phyloP scores from a whole-genome alignment of 352 stramenopile genomes.

The Phytopythium vexans region DNA sequence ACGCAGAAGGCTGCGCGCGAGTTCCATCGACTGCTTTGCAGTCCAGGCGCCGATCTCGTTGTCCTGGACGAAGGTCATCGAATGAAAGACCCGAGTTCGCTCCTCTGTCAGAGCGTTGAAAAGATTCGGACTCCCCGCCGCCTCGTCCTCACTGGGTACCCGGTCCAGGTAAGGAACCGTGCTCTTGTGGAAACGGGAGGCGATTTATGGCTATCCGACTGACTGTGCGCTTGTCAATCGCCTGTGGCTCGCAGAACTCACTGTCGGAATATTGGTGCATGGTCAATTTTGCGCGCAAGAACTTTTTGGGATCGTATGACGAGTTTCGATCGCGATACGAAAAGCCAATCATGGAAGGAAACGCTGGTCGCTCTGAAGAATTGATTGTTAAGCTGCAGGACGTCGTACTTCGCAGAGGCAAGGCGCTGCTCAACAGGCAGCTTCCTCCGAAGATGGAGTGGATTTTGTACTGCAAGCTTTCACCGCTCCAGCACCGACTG shows the following conservation, averaged over 20 bases:
- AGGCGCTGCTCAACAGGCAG: constrained; percentile 59
- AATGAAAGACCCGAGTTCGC: constrained; percentile 83
- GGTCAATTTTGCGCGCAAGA: constrained; percentile 84
- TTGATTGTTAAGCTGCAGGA: constrained; percentile 60
- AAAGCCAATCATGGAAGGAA: constrained; percentile 76
- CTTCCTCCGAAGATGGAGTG: constrained; percentile 83
- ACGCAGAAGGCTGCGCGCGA: constrained; percentile 52
- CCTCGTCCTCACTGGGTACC: constrained; percentile 93
- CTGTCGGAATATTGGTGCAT: constrained; percentile 91
- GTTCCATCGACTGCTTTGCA: constrained; percentile 50
- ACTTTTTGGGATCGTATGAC: constrained; percentile 71
- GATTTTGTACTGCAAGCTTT: constrained; percentile 87
- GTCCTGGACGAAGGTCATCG: constrained; percentile 88
- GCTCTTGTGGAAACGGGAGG: neutral
- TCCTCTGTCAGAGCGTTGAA: constrained; percentile 77
- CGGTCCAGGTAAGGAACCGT: constrained; percentile 59
- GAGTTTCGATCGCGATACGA: constrained; percentile 77
- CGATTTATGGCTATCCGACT: neutral
- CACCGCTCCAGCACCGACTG: constrained; percentile 67
- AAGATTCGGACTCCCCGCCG: constrained; percentile 74
- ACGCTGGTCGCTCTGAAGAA: constrained; percentile 51
- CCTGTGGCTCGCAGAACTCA: constrained; percentile 82
- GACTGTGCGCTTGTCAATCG: neutral
- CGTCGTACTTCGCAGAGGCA: constrained; percentile 73
- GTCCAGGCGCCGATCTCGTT: constrained; percentile 70